These are phyloP conservation scores for Fusarium sp. DNA, from an alignment of 2,329 filamentous ascomycete species.

Conservation along the genomic window DNA sequence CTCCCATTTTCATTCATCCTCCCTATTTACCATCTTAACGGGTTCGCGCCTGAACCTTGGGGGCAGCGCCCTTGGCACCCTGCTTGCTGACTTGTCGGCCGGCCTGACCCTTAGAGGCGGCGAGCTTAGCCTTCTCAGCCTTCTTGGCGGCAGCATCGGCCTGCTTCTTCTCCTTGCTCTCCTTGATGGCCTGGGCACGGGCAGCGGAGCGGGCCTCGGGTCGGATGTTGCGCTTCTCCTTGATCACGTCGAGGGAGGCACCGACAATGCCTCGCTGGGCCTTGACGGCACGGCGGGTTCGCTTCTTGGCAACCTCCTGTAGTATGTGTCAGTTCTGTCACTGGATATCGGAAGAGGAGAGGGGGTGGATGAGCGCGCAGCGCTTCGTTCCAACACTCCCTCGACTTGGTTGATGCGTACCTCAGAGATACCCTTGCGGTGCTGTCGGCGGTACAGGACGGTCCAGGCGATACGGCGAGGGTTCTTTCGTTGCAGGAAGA, in stretches of 20 bases:
- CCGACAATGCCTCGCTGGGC: conserved; percentile 98
- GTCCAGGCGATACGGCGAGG: conserved; percentile 99
- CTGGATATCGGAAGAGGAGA: background rate
- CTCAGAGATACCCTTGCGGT: conserved; percentile 99
- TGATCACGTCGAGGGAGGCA: conserved; percentile 99
- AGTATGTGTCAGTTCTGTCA: conserved; percentile 55
- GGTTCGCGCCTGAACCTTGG: conserved; percentile 87
- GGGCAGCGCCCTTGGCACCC: conserved; percentile 89
- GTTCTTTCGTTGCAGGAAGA: conserved; percentile 99
- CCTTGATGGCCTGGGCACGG: conserved; percentile 91
- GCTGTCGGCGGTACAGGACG: conserved; percentile 96
- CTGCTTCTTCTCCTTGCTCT: conserved; percentile 98
- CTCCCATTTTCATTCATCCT: conserved; percentile 45
- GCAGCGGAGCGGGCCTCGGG: conserved; percentile 95
- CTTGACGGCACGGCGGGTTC: conserved; percentile 97
- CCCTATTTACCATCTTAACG: conserved; percentile 64
- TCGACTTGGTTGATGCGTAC: conserved; percentile 67
- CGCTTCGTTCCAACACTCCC: background rate
- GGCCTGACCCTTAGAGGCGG: conserved; percentile 82
- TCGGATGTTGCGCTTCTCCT: conserved; percentile 95
- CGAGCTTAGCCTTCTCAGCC: conserved; percentile 98
- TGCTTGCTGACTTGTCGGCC: conserved; percentile 93
- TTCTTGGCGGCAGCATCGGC: conserved; percentile 93
- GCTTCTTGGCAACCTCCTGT: conserved; percentile 99
- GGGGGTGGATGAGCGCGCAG: background rate